Conservation (phyloP, 192 early-diverging fungal species). For the Coemansia sp. region DNA sequence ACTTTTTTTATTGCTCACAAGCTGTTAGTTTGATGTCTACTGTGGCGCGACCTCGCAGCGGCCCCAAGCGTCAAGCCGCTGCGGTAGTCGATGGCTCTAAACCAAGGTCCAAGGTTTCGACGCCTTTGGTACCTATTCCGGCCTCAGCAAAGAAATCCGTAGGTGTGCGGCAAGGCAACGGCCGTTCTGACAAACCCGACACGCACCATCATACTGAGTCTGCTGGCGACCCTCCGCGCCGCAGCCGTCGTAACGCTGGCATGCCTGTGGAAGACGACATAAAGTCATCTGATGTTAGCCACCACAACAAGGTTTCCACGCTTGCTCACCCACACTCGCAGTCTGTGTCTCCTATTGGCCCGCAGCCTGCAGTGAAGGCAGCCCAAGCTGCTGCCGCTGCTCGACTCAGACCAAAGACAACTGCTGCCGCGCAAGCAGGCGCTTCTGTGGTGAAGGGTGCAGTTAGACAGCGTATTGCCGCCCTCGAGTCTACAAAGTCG, state of each 20-base stretch:
- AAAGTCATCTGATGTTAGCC: conserved; percentile 16
- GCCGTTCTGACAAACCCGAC: not conserved
- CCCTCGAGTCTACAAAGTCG: conserved; percentile 3
- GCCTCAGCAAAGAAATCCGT: not conserved
- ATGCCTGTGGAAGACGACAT: conserved; percentile 15
- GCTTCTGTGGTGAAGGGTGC: conserved; percentile 12
- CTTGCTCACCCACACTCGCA: not conserved
- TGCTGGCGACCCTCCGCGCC: conserved; percentile 9
- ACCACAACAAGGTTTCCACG: conserved; percentile 2
- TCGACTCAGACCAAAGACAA: conserved; percentile 11
- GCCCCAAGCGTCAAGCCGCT: conserved; percentile 24
- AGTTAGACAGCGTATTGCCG: conserved; percentile 7
- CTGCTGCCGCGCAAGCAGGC: not conserved
- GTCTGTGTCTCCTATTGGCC: conserved; percentile 5
- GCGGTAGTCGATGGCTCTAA: conserved; percentile 11
- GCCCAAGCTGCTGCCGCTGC: not conserved
- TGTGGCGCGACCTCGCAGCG: conserved; percentile 43
- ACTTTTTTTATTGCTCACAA: not conserved
- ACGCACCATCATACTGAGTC: not conserved
- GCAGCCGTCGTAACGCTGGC: conserved; percentile 18
- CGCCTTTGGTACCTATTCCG: conserved; percentile 3
- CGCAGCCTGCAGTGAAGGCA: not conserved
- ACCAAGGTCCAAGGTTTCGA: conserved; percentile 3
- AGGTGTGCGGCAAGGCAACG: not conserved
- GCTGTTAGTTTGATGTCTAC: conserved; percentile 30